These are phyloP conservation scores for Pseudovirgaria hyperparasitica DNA, from an alignment of 2,329 filamentous ascomycete species.

Conservation along the genomic window DNA sequence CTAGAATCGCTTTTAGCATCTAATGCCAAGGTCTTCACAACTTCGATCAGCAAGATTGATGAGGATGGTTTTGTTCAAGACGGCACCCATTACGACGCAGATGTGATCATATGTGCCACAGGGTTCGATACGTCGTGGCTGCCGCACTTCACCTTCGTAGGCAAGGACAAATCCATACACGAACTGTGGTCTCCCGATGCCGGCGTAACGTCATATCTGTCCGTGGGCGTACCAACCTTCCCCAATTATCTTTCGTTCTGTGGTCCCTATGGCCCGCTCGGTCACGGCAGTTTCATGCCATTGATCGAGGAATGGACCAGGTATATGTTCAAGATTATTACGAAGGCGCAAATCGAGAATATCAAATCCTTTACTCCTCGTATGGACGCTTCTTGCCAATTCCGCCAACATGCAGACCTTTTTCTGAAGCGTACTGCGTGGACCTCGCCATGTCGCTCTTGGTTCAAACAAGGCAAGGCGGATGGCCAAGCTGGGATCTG, in stretches of 20 bases:
- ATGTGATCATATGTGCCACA: conserved; percentile 10
- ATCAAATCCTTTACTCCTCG: conserved; percentile 27
- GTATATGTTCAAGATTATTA: conserved; percentile 27
- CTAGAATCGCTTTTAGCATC: conserved; percentile 6
- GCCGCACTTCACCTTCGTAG: conserved; percentile 12
- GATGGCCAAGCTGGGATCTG: conserved; percentile 27
- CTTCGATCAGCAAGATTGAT: conserved; percentile 5
- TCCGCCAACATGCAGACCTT: conserved; percentile 28
- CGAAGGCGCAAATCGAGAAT: conserved; percentile 28
- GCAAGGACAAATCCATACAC: conserved; percentile 17
- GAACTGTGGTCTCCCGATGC: conserved; percentile 22
- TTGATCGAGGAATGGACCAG: conserved; percentile 27
- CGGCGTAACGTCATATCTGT: conserved; percentile 28
- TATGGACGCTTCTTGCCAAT: conserved; percentile 16
- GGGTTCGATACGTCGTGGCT: conserved; percentile 9
- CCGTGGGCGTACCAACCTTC: conserved; percentile 27
- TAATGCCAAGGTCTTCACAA: conserved; percentile 7
- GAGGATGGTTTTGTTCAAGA: conserved; percentile 6
- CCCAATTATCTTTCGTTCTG: conserved; percentile 33
- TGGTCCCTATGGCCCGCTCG: conserved; percentile 27
- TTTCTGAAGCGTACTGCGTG: conserved; percentile 14
- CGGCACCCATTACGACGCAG: conserved; percentile 7
- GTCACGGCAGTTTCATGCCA: conserved; percentile 28
- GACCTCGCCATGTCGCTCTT: conserved; percentile 7
- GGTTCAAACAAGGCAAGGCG: conserved; percentile 9